Evolutionary conservation across 768 basidiomycete genomes (phyloP).

Genomic region (Trametes elegans): DNA sequence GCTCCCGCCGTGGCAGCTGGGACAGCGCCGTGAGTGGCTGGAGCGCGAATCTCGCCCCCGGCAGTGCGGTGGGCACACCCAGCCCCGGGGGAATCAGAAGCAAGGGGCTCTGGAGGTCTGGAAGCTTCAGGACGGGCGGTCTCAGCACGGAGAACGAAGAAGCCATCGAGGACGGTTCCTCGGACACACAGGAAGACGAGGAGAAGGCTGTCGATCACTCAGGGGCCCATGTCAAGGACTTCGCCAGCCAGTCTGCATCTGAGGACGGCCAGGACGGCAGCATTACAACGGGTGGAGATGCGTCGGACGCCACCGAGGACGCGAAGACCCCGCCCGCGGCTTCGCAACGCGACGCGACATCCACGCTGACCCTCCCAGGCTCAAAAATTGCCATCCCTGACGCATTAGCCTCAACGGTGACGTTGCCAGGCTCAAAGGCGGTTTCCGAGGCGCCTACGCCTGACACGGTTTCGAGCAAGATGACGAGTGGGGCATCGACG

Average conservation of each 20-base stretch:
- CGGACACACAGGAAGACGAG: slow-evolving; percentile 20
- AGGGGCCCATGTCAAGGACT: slow-evolving; percentile 15
- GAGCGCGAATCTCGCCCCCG: slow-evolving; percentile 65
- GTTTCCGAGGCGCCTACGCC: slow-evolving; percentile 7
- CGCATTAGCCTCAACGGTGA: slow-evolving; percentile 3
- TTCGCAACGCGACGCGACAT: background rate
- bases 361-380: slow-evolving; percentile 3
- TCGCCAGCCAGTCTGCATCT: background rate
- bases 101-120: slow-evolving; percentile 58
- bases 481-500: slow-evolving; percentile 4
- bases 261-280: background rate
- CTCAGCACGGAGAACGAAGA: slow-evolving; percentile 44
- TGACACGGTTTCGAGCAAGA: background rate
- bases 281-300: background rate
- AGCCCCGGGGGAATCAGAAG: slow-evolving; percentile 36
- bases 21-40: slow-evolving; percentile 87
- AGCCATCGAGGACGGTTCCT: slow-evolving; percentile 33
- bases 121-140: slow-evolving; percentile 57
- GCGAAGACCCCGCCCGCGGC: slow-evolving; percentile 9
- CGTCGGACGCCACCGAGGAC: slow-evolving; percentile 1
- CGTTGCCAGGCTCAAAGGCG: slow-evolving; percentile 8
- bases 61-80: slow-evolving; percentile 34
- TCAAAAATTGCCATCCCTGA: background rate
- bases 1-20: slow-evolving; percentile 87
- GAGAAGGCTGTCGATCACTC: slow-evolving; percentile 10